Evolutionary conservation across 2,329 filamentous ascomycete genomes (phyloP).

Genomic region (Penicillium thymicola): DNA sequence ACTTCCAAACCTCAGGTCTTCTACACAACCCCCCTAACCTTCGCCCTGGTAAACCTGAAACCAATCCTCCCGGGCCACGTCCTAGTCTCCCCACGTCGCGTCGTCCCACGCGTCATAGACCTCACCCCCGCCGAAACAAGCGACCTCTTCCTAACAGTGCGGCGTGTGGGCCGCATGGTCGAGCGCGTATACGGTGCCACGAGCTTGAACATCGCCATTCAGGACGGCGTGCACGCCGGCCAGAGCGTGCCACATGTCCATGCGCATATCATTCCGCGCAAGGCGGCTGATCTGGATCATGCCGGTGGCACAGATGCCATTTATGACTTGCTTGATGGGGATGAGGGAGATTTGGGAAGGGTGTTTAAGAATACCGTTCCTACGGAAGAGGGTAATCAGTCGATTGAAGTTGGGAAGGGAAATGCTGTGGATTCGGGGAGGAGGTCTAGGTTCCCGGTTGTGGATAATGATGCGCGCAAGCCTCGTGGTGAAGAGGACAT

Average conservation of each 20-base stretch:
- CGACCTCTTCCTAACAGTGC: slow-evolving; percentile 85
- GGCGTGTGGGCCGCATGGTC: slow-evolving; percentile 75
- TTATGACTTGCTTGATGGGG: slow-evolving; percentile 77
- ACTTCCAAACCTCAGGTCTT: slow-evolving; percentile 66
- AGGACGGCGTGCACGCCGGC: slow-evolving; percentile 84
- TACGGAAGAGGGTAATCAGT: slow-evolving; percentile 4
- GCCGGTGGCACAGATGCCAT: slow-evolving; percentile 66
- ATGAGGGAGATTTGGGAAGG: slow-evolving; percentile 77
- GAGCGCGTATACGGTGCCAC: slow-evolving; percentile 60
- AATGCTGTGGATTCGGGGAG: slow-evolving; percentile 41
- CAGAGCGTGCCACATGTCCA: slow-evolving; percentile 95
- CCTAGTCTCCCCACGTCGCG: slow-evolving; percentile 73
- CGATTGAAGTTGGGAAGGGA: slow-evolving; percentile 21
- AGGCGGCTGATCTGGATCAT: slow-evolving; percentile 56
- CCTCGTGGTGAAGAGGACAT: slow-evolving; percentile 72
- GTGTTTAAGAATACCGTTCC: slow-evolving; percentile 58
- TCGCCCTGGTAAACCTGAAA: slow-evolving; percentile 92
- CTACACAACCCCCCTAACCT: slow-evolving; percentile 72
- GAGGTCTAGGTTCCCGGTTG: slow-evolving; percentile 62
- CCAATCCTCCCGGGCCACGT: slow-evolving; percentile 91
- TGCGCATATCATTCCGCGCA: slow-evolving; percentile 82
- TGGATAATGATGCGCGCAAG: slow-evolving; percentile 68
- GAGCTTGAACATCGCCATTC: slow-evolving; percentile 90
- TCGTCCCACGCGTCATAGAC: slow-evolving; percentile 70
- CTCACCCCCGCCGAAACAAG: slow-evolving; percentile 68